Evolutionary conservation across 73 alveolate species (phyloP).

Genomic region (Breviolum minutum): DNA sequence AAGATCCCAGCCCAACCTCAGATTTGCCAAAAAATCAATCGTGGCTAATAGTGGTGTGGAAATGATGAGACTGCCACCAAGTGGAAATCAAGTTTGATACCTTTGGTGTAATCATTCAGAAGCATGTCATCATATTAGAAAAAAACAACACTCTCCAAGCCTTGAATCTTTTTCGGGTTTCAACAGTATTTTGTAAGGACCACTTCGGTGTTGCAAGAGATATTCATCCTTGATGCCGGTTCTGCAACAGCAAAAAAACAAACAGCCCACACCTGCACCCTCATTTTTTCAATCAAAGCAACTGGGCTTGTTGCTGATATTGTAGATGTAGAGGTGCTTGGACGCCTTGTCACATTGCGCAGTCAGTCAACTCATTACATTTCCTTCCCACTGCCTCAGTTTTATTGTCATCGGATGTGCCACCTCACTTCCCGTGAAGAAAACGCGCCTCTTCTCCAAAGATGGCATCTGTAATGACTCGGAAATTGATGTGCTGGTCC

Average conservation of each 20-base stretch:
- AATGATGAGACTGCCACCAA: no score
- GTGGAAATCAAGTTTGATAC: no score
- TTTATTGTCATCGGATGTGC: no score
- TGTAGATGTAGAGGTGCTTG: constrained; percentile 59
- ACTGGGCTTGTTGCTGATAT: constrained; percentile 71
- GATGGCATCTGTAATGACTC: constrained; percentile 41
- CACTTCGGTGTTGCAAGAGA: neutral
- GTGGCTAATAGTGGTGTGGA: neutral
- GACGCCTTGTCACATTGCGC: neutral
- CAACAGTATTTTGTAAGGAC: neutral
- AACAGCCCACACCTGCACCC: neutral
- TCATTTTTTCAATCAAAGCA: neutral
- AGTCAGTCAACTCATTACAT: no score
- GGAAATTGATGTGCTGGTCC: constrained; percentile 86
- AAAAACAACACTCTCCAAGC: no score
- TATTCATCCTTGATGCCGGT: no score
- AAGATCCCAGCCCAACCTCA: constrained; percentile 41
- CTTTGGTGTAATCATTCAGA: no score
- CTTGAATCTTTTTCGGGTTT: no score
- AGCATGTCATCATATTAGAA: no score
- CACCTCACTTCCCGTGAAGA: no score
- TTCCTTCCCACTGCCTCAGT: no score
- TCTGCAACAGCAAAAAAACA: neutral
- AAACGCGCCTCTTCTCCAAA: constrained; percentile 54
- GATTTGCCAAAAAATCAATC: neutral